Evolutionary conservation across 768 basidiomycete genomes (phyloP).

Genomic region (Dacryopinax spathularia): DNA sequence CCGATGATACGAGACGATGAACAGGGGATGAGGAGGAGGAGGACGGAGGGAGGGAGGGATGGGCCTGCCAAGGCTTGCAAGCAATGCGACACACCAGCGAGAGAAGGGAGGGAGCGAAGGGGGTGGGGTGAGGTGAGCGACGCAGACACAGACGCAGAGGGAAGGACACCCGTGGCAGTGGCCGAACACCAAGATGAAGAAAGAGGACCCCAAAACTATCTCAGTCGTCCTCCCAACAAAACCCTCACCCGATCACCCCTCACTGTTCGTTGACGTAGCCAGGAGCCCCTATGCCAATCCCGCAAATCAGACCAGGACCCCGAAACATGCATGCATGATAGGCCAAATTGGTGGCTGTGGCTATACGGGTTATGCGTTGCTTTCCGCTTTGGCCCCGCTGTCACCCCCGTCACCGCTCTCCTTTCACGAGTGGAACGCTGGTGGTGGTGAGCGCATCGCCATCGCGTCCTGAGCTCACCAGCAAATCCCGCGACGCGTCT

Average conservation of each 20-base stretch:
- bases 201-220: no score
- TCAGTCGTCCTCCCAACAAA: no score
- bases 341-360: background rate
- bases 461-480: background rate
- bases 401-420: background rate
- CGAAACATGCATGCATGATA: background rate
- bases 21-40: background rate
- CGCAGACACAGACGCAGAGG: no score
- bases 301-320: no score
- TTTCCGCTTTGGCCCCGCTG: background rate
- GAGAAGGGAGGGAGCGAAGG: background rate
- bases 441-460: no score
- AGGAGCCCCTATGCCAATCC: no score
- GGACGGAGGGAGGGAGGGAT: background rate
- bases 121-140: no score
- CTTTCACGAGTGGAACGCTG: no score
- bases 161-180: background rate
- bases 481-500: constrained; percentile 1
- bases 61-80: background rate
- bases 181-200: background rate
- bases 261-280: no score
- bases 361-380: background rate
- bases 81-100: no score
- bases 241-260: no score
- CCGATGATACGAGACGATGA: background rate